phyloP scores from a whole-genome alignment of 1,284 basidiomycete species.

The Ustilago curta region DNA sequence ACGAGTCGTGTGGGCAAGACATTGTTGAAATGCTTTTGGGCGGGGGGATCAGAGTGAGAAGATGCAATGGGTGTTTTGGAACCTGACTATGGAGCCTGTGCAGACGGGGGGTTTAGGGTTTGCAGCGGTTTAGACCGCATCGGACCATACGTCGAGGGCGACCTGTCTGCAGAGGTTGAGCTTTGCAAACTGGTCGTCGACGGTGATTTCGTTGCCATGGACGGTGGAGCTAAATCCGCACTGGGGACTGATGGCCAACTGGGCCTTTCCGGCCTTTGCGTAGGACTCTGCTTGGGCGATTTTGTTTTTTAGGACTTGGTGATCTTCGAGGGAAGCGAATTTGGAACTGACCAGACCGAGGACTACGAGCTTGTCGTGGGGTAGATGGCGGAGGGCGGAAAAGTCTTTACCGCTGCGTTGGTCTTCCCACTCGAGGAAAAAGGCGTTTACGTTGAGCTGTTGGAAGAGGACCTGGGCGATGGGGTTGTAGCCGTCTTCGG shows the following conservation, averaged over 20 bases:
- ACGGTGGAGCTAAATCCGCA: slow-evolving; percentile 80
- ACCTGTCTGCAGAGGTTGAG: slow-evolving; percentile 73
- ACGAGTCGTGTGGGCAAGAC: too few relatives aligned
- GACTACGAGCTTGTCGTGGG: slow-evolving; percentile 77
- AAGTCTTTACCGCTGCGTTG: slow-evolving; percentile 77
- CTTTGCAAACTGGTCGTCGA: slow-evolving; percentile 73
- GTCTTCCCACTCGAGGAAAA: slow-evolving; percentile 83
- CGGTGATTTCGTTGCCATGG: slow-evolving; percentile 70
- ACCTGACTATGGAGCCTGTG: not conserved
- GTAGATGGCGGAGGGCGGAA: slow-evolving; percentile 72
- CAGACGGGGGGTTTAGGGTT: too few relatives aligned
- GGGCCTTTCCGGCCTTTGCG: slow-evolving; percentile 72
- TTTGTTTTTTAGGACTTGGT: slow-evolving; percentile 74
- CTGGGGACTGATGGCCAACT: slow-evolving; percentile 79
- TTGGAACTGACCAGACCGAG: slow-evolving; percentile 82
- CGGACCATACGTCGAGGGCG: slow-evolving; percentile 66
- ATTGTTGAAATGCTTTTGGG: too few relatives aligned
- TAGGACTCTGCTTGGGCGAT: slow-evolving; percentile 77
- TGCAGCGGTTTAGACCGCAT: slow-evolving; percentile 29
- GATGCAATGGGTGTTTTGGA: too few relatives aligned
- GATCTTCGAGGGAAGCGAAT: slow-evolving; percentile 76
- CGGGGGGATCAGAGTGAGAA: too few relatives aligned
- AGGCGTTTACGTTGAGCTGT: slow-evolving; percentile 79
- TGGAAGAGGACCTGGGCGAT: slow-evolving; percentile 79
- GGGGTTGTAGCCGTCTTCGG: slow-evolving; percentile 79